These are phyloP conservation scores for Fallopia convolvulus DNA, from an alignment of 148 eudicot genomes.

Conservation along the genomic window DNA sequence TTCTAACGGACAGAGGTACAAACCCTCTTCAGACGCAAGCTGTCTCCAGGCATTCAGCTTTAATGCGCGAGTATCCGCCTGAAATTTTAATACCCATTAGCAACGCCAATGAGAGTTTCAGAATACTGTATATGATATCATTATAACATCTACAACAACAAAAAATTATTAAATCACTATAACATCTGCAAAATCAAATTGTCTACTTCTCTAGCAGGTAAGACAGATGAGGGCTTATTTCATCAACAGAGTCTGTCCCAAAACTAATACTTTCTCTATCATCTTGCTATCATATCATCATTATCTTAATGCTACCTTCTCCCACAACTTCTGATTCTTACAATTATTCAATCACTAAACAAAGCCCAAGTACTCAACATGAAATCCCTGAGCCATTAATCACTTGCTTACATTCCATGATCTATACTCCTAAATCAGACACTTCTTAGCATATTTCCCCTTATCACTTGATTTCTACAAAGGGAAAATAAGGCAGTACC, in stretches of 20 bases:
- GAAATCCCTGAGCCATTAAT: neutral
- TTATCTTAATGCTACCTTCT: neutral
- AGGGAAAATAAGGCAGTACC: neutral
- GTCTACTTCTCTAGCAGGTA: neutral
- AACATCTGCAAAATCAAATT: neutral
- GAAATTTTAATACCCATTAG: constrained; percentile 21
- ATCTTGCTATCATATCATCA: neutral
- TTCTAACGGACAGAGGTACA: constrained; percentile 6
- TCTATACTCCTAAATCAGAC: neutral
- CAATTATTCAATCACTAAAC: neutral
- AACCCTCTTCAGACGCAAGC: constrained; percentile 90
- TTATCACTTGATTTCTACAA: neutral
- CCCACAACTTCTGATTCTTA: neutral
- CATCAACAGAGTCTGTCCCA: neutral
- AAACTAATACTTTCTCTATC: neutral
- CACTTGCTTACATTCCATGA: neutral
- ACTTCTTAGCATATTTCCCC: neutral
- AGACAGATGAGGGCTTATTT: neutral
- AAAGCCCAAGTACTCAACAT: neutral
- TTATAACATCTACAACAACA: neutral
- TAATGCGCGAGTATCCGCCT: constrained; percentile 77
- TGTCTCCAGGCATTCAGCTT: constrained; percentile 86
- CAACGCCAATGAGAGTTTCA: neutral
- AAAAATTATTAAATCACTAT: too few relatives aligned
- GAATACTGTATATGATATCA: neutral